Percentiles rank a stretch among this genome's conserved stretches.
phyloP scores from a whole-genome alignment of 495 filamentous ascomycete genomes.

The Saxispiralis lemnorum region DNA sequence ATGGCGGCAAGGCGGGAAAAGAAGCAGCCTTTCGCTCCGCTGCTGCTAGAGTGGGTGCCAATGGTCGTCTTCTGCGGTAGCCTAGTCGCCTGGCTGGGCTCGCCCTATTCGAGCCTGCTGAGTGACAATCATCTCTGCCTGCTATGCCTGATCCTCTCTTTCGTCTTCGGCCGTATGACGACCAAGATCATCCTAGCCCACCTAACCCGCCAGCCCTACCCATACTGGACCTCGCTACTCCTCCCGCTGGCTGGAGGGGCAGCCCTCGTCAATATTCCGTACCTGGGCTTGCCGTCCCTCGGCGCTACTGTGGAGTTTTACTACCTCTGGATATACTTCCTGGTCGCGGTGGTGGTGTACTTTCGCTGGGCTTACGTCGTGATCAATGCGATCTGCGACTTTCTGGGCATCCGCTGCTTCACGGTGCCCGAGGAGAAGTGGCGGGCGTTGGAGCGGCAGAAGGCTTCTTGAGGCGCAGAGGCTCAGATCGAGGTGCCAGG shows the following conservation, averaged over 20 bases:
- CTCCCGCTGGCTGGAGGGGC: slow-evolving; percentile 71
- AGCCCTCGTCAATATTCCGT: slow-evolving; percentile 63
- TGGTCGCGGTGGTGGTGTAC: slow-evolving; percentile 67
- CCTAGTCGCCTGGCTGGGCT: slow-evolving; percentile 69
- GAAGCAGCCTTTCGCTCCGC: slow-evolving; percentile 58
- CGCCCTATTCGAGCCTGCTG: slow-evolving; percentile 64
- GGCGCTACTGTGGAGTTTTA: slow-evolving; percentile 42
- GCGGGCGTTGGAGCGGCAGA: slow-evolving; percentile 9
- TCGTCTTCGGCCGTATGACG: slow-evolving; percentile 98
- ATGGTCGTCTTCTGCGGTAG: slow-evolving; percentile 62
- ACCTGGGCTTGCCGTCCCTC: slow-evolving; percentile 40
- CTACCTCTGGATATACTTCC: slow-evolving; percentile 69
- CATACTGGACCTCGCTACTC: slow-evolving; percentile 86
- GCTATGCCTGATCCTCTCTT: slow-evolving; percentile 83
- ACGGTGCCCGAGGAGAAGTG: slow-evolving; percentile 41
- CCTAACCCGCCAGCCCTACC: slow-evolving; percentile 81
- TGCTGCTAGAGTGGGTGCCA: slow-evolving; percentile 89
- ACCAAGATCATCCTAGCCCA: slow-evolving; percentile 98
- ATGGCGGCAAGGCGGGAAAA: slow-evolving; percentile 52
- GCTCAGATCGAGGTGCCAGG: too few species aligned
- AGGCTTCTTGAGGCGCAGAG: too few species aligned
- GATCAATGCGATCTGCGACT: slow-evolving; percentile 78
- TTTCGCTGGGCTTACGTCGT: slow-evolving; percentile 84
- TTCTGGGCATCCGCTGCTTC: slow-evolving; percentile 81
- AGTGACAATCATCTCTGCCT: slow-evolving; percentile 70